Percentiles rank a stretch among this genome's conserved stretches.
Conservation (phyloP, 495 filamentous ascomycete species). For the Penicillium cosmopolitanum region DNA sequence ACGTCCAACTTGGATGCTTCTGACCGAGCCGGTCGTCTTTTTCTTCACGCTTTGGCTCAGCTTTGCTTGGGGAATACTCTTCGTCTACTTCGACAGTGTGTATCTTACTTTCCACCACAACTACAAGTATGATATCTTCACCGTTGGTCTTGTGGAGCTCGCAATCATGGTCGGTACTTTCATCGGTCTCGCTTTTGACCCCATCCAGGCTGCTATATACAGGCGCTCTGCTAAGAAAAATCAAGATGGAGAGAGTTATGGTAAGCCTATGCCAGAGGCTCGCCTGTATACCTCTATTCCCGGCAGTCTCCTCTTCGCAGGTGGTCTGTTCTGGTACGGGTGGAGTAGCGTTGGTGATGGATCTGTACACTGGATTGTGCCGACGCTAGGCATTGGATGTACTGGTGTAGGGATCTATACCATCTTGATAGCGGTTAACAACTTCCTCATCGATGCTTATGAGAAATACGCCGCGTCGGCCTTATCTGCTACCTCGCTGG, state of each 20-base stretch:
- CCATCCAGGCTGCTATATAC: conserved; percentile 43
- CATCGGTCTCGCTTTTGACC: conserved; percentile 45
- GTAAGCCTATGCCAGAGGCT: conserved; percentile 43
- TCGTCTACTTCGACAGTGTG: too few relatives aligned
- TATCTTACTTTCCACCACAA: too few relatives aligned
- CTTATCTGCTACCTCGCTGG: conserved; percentile 38
- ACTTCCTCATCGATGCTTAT: conserved; percentile 52
- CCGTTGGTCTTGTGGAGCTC: too few relatives aligned
- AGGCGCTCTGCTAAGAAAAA: conserved; percentile 33
- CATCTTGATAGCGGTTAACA: conserved; percentile 53
- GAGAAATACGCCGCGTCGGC: conserved; percentile 45
- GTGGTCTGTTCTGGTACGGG: conserved; percentile 48
- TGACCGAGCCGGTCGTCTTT: too few relatives aligned
- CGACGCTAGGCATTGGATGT: conserved; percentile 36
- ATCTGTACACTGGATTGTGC: conserved; percentile 43
- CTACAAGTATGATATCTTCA: too few relatives aligned
- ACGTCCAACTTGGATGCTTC: too few relatives aligned
- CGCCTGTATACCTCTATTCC: conserved; percentile 43
- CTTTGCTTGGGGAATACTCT: too few relatives aligned
- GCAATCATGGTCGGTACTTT: conserved; percentile 42
- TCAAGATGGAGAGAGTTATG: conserved; percentile 22
- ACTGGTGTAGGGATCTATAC: conserved; percentile 45
- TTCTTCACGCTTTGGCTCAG: too few relatives aligned
- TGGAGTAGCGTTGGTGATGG: conserved; percentile 36
- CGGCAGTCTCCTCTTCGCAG: conserved; percentile 44